Evolutionary conservation across 106 monocot genomes (phyloP), one percentile per base, ranked within the genome.

Genomic region (Iris macrosiphon): DNA sequence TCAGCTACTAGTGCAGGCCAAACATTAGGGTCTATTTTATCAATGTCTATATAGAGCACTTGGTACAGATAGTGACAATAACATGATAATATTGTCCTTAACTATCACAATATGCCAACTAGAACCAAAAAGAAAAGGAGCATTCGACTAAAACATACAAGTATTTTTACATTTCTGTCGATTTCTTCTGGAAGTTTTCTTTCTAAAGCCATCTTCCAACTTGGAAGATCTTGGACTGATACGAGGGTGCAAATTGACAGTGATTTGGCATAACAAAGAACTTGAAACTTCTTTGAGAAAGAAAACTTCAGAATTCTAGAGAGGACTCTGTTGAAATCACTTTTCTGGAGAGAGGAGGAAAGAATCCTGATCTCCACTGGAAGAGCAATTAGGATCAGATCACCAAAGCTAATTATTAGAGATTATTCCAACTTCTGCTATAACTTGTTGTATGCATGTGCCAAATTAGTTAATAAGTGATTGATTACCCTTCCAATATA

Each of bases 181-280:
- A 87, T 81, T 75, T 81, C 78, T 44, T 83, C 87, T 57, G 92
- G 71, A 57, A 56, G 55, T 55, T 70, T 75, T 57, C 61, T 91
- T 30, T 91, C 91, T 30, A 99, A 57, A 68, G 78, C 98, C 83
- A 99, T 87, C 67, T 92, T 99, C 98, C 91, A 99, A 67, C 80
- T 81, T 7, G 92, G 75, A 59, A 99, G 91, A 84, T 99, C 87
- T 75, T 92, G 98, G 7, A 91, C 75, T 59, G 87, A 99, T 34
- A 99, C n/a, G 38, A 84, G 81, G 39, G 91, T 99, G 87, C 62
- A 57, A 56, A n/a, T n/a, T 37, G 31, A 30, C 53, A 32, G 65
- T 49, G 25, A 31, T 18, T 63, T 15, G 24, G 18, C 24, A 62
- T n/a, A n/a, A n/a, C n/a, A 47, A 49, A 32, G 46, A 52, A n/a